phyloP scores from a whole-genome alignment of 805 yeast species.

The Saccharomycodes ludwigii region DNA sequence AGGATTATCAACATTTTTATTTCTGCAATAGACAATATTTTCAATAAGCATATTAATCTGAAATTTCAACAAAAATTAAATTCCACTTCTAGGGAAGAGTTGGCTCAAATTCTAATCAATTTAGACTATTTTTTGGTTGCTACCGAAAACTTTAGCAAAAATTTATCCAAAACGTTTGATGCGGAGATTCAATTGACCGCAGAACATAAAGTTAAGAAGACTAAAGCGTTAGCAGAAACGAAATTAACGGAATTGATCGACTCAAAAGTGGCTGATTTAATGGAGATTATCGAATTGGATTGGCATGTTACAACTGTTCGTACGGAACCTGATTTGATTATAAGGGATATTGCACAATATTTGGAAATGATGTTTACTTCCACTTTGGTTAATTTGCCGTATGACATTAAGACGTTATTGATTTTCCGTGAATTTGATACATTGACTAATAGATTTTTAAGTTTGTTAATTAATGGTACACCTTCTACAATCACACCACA shows the following conservation, averaged over 20 bases:
- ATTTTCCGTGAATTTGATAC: constrained; percentile 80
- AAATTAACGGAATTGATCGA: constrained; percentile 77
- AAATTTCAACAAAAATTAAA: constrained; percentile 49
- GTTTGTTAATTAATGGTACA: constrained; percentile 41
- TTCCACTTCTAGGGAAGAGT: constrained; percentile 74
- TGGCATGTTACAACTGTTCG: constrained; percentile 50
- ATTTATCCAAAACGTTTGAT: constrained; percentile 24
- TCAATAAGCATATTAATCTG: constrained; percentile 53
- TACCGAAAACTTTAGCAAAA: constrained; percentile 29
- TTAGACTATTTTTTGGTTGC: constrained; percentile 77
- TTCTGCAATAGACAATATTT: constrained; percentile 52
- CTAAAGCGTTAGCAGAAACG: constrained; percentile 44
- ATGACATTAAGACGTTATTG: constrained; percentile 63
- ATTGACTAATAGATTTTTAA: constrained; percentile 58
- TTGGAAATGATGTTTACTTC: constrained; percentile 77
- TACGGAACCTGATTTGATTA: constrained; percentile 55
- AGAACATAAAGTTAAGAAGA: constrained; percentile 48
- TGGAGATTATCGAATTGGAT: constrained; percentile 77
- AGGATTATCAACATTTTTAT: constrained; percentile 48
- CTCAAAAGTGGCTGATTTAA: constrained; percentile 60
- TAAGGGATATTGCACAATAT: constrained; percentile 76
- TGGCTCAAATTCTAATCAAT: constrained; percentile 80
- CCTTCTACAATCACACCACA: constrained; percentile 41
- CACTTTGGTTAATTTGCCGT: constrained; percentile 72
- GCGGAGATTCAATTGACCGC: constrained; percentile 38